Evolutionary conservation across 352 stramenopile genomes (phyloP), one percentile per base, ranked within the genome.

Genomic region (Phytophthora chlamydospora): DNA sequence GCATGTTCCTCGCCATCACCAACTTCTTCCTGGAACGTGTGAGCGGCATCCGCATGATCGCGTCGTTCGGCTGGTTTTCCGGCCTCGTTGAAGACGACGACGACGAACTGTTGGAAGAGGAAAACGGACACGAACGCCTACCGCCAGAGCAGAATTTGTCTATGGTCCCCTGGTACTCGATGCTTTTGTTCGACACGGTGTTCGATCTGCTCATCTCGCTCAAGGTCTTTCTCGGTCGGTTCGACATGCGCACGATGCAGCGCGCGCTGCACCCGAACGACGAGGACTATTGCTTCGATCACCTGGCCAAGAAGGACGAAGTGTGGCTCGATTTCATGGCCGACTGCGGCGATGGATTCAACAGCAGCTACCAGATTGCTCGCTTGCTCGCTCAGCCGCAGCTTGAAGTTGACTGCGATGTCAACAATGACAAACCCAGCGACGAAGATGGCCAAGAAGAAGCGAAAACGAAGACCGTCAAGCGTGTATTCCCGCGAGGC

Each of bases 111-210:
- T 71, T 54, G 12, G 76, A 88, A 14, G 59, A 48, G 11, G 79
- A 88, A 24, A 68, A 76, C 24, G 55, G 73, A 5, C 75, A 86
- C 33, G 83, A 93, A 58, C 87, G 79, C 13, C 64, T 93, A 0
- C 81, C 85, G 17, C 75, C 78, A 2, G 78, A 88, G 12, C 84
- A 93, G 47, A 84, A 88, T n/a, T 44, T 96, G 14, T 68, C 87
- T 12, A 98, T 98, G 93, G 91, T 97, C 6, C 85, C 90, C 34
- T 98, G 93, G 93, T 98, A 98, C 68, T 97, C 91, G n/a, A 89
- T 97, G 66, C 89, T 97, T 44, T 60, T 98, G 11, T 94, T 97
- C 32, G 80, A 96, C 67, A 96, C 91, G 21, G 89, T 85, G 0
- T 97, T 98, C 60, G 76, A 97, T 54, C 63, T 97, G n/a, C 77